A percentile compares a stretch with the other conserved stretches of the same genome.
Conservation (phyloP, 1,284 basidiomycete genomes). For the Ceratobasidium sp. region DNA sequence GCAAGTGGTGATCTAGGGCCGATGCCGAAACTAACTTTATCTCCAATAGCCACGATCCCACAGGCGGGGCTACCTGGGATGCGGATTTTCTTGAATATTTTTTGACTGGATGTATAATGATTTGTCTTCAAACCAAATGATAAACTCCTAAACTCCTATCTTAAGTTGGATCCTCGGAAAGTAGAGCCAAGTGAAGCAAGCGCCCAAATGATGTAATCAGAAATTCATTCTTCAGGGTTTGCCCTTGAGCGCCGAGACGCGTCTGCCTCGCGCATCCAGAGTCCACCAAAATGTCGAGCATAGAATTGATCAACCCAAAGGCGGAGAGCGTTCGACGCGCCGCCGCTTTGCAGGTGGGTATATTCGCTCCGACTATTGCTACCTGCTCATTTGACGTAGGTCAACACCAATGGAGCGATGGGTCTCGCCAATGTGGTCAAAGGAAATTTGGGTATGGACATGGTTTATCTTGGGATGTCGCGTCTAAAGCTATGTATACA, state of each 20-base stretch:
- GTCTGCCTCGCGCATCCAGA: constrained; percentile 30
- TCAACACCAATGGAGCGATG: constrained; percentile 92
- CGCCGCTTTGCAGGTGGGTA: constrained; percentile 88
- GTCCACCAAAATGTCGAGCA: constrained; percentile 58
- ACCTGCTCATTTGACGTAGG: constrained; percentile 55
- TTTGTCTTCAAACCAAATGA: no score
- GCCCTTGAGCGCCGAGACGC: constrained; percentile 33
- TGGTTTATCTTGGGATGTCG: constrained; percentile 12
- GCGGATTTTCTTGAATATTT: no score
- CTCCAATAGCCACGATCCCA: no score
- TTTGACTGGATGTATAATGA: no score
- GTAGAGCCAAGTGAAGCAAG: no score
- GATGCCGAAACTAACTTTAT: no score
- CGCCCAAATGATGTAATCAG: constrained; percentile 14
- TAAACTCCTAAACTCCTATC: no score
- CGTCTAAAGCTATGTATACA: constrained; percentile 49
- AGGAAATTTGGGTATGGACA: constrained; percentile 81
- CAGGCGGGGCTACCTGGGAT: no score
- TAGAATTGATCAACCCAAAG: constrained; percentile 94
- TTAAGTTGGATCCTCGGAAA: no score
- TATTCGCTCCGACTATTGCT: constrained; percentile 32
- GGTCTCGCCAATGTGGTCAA: constrained; percentile 98
- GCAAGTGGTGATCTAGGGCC: no score
- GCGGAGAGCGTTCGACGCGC: constrained; percentile 93
- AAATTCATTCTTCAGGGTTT: constrained; percentile 36